Evolutionary conservation across 371 early-diverging fungal genomes (phyloP).

Genomic region (Mortierella sp.): DNA sequence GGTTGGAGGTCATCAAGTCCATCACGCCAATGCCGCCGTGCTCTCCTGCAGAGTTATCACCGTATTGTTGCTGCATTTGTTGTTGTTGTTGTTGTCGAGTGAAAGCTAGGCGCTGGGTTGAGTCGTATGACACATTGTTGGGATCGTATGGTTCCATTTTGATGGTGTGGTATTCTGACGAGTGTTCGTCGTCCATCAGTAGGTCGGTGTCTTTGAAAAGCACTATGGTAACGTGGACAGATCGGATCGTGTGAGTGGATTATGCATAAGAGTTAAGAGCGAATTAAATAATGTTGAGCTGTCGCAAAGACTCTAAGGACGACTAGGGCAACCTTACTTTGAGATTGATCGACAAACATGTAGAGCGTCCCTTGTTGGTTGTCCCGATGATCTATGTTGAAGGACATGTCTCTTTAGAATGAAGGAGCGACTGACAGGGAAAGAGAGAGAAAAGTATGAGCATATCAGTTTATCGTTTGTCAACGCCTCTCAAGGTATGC

Average conservation of each 20-base stretch:
- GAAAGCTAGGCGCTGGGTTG: background rate
- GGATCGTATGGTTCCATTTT: conserved; percentile 9
- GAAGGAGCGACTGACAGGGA: background rate
- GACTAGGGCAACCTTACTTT: background rate
- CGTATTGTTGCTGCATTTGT: background rate
- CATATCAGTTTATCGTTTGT: background rate
- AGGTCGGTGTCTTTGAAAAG: conserved; percentile 16
- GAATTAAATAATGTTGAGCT: background rate
- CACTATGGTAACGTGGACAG: background rate
- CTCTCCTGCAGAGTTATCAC: background rate
- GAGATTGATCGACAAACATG: conserved; percentile 9
- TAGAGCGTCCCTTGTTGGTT: conserved; percentile 6
- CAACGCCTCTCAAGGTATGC: background rate
- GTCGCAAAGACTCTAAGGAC: background rate
- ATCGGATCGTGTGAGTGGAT: background rate
- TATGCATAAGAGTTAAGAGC: background rate
- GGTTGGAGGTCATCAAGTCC: background rate
- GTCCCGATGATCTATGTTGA: background rate
- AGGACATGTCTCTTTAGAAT: background rate
- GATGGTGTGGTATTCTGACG: background rate
- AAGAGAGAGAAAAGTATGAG: background rate
- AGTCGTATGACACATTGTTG: background rate
- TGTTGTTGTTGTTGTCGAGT: background rate
- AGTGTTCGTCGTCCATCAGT: conserved; percentile 5
- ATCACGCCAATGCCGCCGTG: background rate